These are phyloP conservation scores for Nissolia schottii DNA, from an alignment of 306 rosid species.

Conservation along the genomic window DNA sequence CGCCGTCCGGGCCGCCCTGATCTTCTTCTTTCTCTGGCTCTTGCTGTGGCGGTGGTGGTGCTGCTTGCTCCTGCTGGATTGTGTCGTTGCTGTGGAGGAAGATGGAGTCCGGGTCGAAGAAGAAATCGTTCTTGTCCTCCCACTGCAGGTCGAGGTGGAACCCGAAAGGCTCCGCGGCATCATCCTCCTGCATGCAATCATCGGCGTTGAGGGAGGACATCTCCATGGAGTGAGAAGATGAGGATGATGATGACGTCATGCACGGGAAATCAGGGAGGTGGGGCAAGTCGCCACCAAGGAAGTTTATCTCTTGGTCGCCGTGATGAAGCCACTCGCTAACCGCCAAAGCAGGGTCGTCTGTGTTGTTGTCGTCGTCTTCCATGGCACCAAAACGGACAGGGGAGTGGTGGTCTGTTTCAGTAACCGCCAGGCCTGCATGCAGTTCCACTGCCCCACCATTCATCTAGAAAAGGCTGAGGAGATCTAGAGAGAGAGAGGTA, in stretches of 20 bases:
- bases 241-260: constrained; percentile 45
- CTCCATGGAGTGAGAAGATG: constrained; percentile 51
- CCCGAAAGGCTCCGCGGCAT: constrained; percentile 38
- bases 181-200: constrained; percentile 37
- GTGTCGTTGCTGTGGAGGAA: constrained; percentile 13
- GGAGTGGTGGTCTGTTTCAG: constrained; percentile 3
- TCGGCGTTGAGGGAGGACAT: constrained; percentile 31
- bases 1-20: constrained; percentile 13
- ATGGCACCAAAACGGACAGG: background rate
- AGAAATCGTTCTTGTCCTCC: constrained; percentile 38
- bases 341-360: background rate
- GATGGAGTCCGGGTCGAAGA: constrained; percentile 42
- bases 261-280: constrained; percentile 56
- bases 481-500: constrained; percentile 1
- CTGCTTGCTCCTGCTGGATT: background rate
- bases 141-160: constrained; percentile 49
- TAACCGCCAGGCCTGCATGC: constrained; percentile 26
- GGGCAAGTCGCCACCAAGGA: constrained; percentile 47
- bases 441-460: constrained; percentile 18
- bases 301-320: constrained; percentile 17
- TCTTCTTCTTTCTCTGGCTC: background rate
- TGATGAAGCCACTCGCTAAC: constrained; percentile 40
- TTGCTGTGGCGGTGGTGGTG: background rate
- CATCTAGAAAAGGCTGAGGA: too few species aligned
- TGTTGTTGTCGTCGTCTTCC: background rate